Evolutionary conservation across 139 green algal genomes (phyloP), one percentile per base, ranked within the genome.

Genomic region (Penium margaritaceum): DNA sequence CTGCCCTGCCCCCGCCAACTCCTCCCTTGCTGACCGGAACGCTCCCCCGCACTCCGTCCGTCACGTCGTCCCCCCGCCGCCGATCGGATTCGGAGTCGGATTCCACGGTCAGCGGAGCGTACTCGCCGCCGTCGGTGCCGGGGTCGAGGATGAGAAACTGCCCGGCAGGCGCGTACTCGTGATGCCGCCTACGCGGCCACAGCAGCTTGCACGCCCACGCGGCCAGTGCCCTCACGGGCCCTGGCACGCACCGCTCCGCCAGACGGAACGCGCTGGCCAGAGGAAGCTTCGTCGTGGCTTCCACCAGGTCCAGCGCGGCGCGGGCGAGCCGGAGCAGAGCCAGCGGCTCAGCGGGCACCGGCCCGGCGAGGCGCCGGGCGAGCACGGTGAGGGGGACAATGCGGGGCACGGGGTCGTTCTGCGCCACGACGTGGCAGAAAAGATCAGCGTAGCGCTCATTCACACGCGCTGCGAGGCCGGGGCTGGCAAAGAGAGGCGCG

Each of bases 401-500:
- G n/a, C 38, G 35, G n/a, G 67, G 67, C 3, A 75, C 67, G 33
- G 38, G 24, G 57, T 75, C 67, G 33, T 70, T 33, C 14, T 66
- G 69, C 24, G 67, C 36, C 24, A 75, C 17, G 57, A 75, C 37
- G 14, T 75, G 67, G 21, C 35, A 39, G 39, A 65, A 75, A 4
- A 66, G 35, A 14, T 75, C 41, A 4, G 21, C 37, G 67, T 75
- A 75, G 21, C 34, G 35, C 3, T 43, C 34, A n/a, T 75, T 75
- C n/a, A 75, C 69, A 30, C 41, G 54, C 44, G 69, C 67, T 9
- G 67, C 67, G 4, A 75, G 41, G 6, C 24, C 67, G 9, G 24
- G 44, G 38, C 69, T 70, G 29, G 67, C 67, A 35, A 75, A 75
- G 12, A 75, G 67, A 17, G 67, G 67, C 5, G 44, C 43, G 5